Percentiles rank a stretch among this genome's conserved stretches.
These are phyloP conservation scores for Erigeron philadelphicus DNA, from an alignment of 140 eudicot species.

Conservation along the genomic window DNA sequence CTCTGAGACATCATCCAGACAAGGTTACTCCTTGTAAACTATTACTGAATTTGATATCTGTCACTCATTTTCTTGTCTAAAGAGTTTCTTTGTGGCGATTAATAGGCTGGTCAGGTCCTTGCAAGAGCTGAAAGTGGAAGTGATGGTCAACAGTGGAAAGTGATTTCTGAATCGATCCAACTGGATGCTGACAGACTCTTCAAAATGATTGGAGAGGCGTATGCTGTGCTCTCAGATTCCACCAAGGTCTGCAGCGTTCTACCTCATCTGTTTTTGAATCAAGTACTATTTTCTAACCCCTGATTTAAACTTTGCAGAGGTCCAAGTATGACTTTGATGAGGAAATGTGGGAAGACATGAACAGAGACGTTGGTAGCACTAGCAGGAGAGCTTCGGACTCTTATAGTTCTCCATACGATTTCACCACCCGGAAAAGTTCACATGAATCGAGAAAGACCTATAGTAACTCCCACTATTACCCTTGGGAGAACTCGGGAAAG, in stretches of 20 bases:
- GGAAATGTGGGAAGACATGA: slow-evolving; percentile 59
- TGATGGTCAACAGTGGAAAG: slow-evolving; percentile 67
- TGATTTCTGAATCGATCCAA: slow-evolving; percentile 60
- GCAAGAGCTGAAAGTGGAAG: slow-evolving; percentile 60
- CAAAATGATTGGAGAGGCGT: slow-evolving; percentile 94
- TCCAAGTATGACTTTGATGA: slow-evolving; percentile 69
- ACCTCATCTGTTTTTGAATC: not conserved
- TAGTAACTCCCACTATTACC: slow-evolving; percentile 32
- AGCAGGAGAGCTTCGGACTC: slow-evolving; percentile 48
- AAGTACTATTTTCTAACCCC: slow-evolving; percentile 1
- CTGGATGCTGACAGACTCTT: slow-evolving; percentile 80
- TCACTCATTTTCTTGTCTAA: slow-evolving; percentile 1
- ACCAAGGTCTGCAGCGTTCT: slow-evolving; percentile 47
- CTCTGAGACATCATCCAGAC: slow-evolving; percentile 97
- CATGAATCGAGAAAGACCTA: slow-evolving; percentile 42
- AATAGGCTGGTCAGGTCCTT: slow-evolving; percentile 73
- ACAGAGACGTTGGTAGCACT: slow-evolving; percentile 34
- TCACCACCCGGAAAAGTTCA: slow-evolving; percentile 41
- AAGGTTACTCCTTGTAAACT: slow-evolving; percentile 48
- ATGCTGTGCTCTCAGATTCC: slow-evolving; percentile 87
- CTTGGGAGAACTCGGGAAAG: slow-evolving; percentile 48
- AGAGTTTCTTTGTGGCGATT: slow-evolving; percentile 3
- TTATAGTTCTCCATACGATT: slow-evolving; percentile 50
- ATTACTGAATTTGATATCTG: not conserved
- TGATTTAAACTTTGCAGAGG: slow-evolving; percentile 39